Evolutionary conservation across 768 basidiomycete species (phyloP), one percentile per base, ranked within the genome.

Genomic region (Russula brevipes): DNA sequence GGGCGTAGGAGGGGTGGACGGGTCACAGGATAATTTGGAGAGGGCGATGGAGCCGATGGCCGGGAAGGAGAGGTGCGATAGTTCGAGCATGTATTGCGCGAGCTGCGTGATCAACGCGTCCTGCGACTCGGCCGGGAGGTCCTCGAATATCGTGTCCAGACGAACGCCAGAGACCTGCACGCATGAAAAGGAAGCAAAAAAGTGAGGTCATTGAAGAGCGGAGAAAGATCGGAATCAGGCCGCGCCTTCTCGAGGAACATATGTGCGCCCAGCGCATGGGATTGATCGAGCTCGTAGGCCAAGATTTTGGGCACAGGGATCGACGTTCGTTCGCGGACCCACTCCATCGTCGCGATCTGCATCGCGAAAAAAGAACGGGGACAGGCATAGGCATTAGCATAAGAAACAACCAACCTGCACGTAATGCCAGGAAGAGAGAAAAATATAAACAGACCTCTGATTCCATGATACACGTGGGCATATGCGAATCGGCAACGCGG

Each of bases 271-370:
- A 71, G 60, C 17, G 58, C 46, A 57, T 63, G 62, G 31, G 62
- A 56, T 9, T 56, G 53, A 53, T 58, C 47, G 55, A 55, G 59
- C 39, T 60, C 61, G 52, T 55, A 65, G 45, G 69, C 56, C 16
- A 74, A 55, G 8, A 72, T 63, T 6, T 60, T 58, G 0, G 72
- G 70, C 4, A 69, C 68, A 49, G 74, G 74, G 17, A 75, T 69
- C 5, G 73, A 70, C 14, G 73, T 73, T 16, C 64, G 61, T 19
- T 69, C 63, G 16, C 66, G 59, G 24, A 75, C 39, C 50, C 71
- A 75, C 14, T 65, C 60, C 65, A 72, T 65, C 4, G 74, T 75
- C 38, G 73, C 73, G 12, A 70, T 66, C 74, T 75, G 35, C 45
- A 30, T 17, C 12, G 8, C n/a, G 14, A 54, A 10, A 39, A 39